Base-by-base conservation (phyloP, 768 basidiomycete species). In the Sarcomyxa edulis region DNA sequence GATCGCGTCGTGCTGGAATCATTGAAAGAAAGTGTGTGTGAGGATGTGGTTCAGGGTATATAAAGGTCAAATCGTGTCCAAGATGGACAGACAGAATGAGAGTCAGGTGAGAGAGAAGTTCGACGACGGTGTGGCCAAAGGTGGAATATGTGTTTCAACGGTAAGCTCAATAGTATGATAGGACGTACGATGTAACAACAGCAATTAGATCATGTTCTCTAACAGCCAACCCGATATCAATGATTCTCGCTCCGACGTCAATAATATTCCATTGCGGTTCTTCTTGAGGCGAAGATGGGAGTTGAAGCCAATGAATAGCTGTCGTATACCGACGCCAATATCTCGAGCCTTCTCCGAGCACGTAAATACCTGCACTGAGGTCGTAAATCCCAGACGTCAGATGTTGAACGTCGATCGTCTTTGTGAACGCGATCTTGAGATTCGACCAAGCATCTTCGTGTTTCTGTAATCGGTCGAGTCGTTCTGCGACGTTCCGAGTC, bases 121-220 rank as follows among this genome's bases (percentile, higher is more conserved):
- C n/a, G n/a, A n/a, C n/a, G n/a, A n/a, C n/a, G n/a, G n/a, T n/a
- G n/a, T n/a, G n/a, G n/a, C n/a, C n/a, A n/a, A n/a, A n/a, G n/a
- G n/a, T n/a, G n/a, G n/a, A n/a, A n/a, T n/a, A n/a, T n/a, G n/a
- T n/a, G n/a, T n/a, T n/a, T 36, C 2, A 8, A 39, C 30, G 6
- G 7, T 34, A 21, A 22, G 16, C 3, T 37, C n/a, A 20, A 32
- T 8, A 32, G 18, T 25, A 21, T 21, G 20, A 45, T 22, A 33
- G 30, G 14, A 60, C 63, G 15, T 44, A 66, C 69, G 55, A 59
- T 11, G 66, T 66, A 29, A 71, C 48, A 29, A 69, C 43, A 3
- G 56, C 68, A 19, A 71, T 52, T 22, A 73, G 49, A 47, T 73
- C 68, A 37, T 73, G 69, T 43, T 71, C 69, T 16, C 64, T 56